Evolutionary conservation across 1,284 basidiomycete genomes (phyloP).

Genomic region (Cerrena zonata): DNA sequence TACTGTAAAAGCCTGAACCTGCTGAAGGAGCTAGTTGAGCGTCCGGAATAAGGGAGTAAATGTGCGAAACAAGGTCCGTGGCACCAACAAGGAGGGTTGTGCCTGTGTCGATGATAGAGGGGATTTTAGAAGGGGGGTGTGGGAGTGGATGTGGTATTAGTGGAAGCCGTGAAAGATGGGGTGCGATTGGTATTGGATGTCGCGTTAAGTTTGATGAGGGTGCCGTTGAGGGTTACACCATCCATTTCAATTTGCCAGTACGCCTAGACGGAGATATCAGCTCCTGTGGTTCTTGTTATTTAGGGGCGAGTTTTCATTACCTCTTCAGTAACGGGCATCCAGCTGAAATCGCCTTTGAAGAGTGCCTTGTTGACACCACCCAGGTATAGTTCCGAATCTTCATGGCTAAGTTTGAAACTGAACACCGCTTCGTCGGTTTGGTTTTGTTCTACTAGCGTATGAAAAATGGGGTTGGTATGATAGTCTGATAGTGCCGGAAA

Average conservation of each 20-base stretch:
- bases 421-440: slow-evolving; percentile 28
- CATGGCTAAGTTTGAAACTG: slow-evolving; percentile 31
- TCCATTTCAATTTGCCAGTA: slow-evolving; percentile 25
- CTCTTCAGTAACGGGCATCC: slow-evolving; percentile 17
- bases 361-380: slow-evolving; percentile 29
- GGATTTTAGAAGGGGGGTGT: neutral
- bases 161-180: neutral
- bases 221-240: slow-evolving; percentile 12
- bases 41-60: slow-evolving; percentile 36
- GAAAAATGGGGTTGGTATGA: slow-evolving; percentile 18
- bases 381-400: slow-evolving; percentile 34
- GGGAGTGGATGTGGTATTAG: neutral
- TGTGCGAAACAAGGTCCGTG: slow-evolving; percentile 31
- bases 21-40: slow-evolving; percentile 17
- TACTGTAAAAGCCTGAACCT: slow-evolving; percentile 17
- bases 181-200: neutral
- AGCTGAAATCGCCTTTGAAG: slow-evolving; percentile 21
- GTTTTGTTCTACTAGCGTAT: slow-evolving; percentile 18
- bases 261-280: slow-evolving; percentile 12
- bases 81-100: slow-evolving; percentile 46
- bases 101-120: slow-evolving; percentile 35
- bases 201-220: neutral
- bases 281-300: no score
- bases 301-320: no score
- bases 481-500: slow-evolving; percentile 23